Conservation (phyloP, 345 rosid species). For the Sonneratia alba region DNA sequence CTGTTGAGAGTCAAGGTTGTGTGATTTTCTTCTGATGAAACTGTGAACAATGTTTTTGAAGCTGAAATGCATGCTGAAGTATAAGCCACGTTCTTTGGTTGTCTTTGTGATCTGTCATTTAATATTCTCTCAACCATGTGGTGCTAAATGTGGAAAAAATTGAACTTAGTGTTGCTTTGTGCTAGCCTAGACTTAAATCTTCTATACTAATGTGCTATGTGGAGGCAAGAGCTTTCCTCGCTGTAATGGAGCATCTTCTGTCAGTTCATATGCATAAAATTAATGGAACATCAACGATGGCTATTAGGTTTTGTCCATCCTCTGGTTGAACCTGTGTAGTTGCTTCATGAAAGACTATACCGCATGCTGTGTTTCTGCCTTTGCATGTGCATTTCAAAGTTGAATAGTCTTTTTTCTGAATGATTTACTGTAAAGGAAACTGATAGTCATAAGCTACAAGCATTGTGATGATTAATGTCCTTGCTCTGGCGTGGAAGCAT, state of each 20-base stretch:
- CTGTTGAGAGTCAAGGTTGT: neutral
- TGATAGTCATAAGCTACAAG: too few species aligned
- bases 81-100: neutral
- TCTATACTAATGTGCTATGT: neutral
- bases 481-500: too few species aligned
- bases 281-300: too few species aligned
- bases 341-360: too few species aligned
- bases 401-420: neutral
- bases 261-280: neutral
- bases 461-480: too few species aligned
- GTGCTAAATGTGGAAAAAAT: neutral
- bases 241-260: neutral
- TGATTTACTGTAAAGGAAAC: neutral
- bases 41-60: neutral
- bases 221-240: neutral
- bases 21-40: neutral
- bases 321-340: too few species aligned
- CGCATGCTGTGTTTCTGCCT: too few species aligned
- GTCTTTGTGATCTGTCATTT: neutral
- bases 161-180: neutral
- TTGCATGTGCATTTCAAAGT: too few species aligned
- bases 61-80: neutral
- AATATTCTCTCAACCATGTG: neutral
- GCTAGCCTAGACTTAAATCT: neutral
- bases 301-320: too few species aligned